Percentiles rank a stretch among this genome's conserved stretches.
phyloP scores from a whole-genome alignment of 257 asterid species.

The Craterostigma plantagineum region DNA sequence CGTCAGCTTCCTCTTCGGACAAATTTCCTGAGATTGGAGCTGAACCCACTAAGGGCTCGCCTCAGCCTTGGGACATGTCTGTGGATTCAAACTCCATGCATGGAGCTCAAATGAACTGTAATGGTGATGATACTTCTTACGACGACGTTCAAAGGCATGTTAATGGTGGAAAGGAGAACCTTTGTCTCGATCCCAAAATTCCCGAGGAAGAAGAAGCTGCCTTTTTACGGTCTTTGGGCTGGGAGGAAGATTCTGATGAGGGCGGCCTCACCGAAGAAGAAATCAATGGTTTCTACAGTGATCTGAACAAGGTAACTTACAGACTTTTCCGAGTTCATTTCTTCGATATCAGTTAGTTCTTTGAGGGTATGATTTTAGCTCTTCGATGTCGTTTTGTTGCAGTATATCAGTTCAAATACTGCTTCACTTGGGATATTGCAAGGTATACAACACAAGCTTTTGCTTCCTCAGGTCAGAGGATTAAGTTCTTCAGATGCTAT shows the following conservation, averaged over 20 bases:
- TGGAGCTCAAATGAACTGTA: conserved; percentile 13
- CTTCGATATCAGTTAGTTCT: no score
- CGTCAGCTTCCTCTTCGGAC: conserved; percentile 18
- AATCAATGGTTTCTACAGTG: conserved; percentile 50
- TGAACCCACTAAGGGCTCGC: conserved; percentile 13
- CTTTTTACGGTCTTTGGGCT: conserved; percentile 67
- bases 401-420: no score
- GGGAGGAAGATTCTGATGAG: conserved; percentile 82
- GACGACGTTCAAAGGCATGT: conserved; percentile 12
- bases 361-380: no score
- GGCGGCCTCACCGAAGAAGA: conserved; percentile 86
- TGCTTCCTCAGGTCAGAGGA: no score
- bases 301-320: conserved; percentile 37
- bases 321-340: no score
- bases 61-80: conserved; percentile 18
- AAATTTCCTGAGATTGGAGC: conserved; percentile 19
- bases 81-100: no score
- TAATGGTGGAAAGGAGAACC: conserved; percentile 20
- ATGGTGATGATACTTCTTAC: conserved; percentile 13
- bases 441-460: no score
- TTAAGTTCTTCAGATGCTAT: no score
- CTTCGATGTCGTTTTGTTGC: no score
- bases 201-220: conserved; percentile 87
- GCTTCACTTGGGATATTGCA: no score
- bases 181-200: conserved; percentile 21